Evolutionary conservation across 1,284 basidiomycete species (phyloP).

Genomic region (Paramarasmius palmivorus): DNA sequence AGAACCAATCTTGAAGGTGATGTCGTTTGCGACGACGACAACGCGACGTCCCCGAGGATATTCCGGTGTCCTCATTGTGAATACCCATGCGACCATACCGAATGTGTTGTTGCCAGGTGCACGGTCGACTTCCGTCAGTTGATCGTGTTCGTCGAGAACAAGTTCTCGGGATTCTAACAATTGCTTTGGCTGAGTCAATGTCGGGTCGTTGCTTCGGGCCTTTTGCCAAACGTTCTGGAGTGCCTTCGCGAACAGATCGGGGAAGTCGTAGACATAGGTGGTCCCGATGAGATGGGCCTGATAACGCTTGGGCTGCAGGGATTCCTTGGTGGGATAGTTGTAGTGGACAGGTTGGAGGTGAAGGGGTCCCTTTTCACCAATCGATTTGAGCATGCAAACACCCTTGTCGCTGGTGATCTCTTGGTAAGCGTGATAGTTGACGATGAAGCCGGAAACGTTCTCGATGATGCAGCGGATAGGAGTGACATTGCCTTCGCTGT

Average conservation of each 20-base stretch:
- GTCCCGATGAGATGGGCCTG: slow-evolving; percentile 99
- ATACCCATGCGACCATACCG: slow-evolving; percentile 99
- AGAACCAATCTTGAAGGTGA: slow-evolving; percentile 98
- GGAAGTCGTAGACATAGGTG: slow-evolving; percentile 99
- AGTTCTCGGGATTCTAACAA: slow-evolving; percentile 87
- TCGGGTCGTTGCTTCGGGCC: slow-evolving; percentile 64
- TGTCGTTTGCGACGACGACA: slow-evolving; percentile 96
- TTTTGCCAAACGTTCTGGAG: slow-evolving; percentile 91
- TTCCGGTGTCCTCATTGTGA: slow-evolving; percentile 92
- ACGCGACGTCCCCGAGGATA: slow-evolving; percentile 87
- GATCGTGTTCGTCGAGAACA: slow-evolving; percentile 91
- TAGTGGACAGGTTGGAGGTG: slow-evolving; percentile 93
- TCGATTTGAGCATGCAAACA: slow-evolving; percentile 91
- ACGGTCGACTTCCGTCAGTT: slow-evolving; percentile 87
- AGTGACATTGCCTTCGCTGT: slow-evolving; percentile 89
- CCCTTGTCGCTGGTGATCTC: slow-evolving; percentile 97
- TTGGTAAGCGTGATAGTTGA: slow-evolving; percentile 99
- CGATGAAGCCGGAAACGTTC: slow-evolving; percentile 98
- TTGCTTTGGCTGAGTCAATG: slow-evolving; percentile 74
- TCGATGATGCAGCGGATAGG: slow-evolving; percentile 98
- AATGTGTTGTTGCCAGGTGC: slow-evolving; percentile 93
- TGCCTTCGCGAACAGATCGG: slow-evolving; percentile 97
- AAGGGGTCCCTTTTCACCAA: slow-evolving; percentile 91
- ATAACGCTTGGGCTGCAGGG: slow-evolving; percentile 98
- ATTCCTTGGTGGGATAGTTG: slow-evolving; percentile 96